Evolutionary conservation across 371 early-diverging fungal genomes (phyloP), one percentile per base, ranked within the genome.

Genomic region (Syncephalis fuscata): DNA sequence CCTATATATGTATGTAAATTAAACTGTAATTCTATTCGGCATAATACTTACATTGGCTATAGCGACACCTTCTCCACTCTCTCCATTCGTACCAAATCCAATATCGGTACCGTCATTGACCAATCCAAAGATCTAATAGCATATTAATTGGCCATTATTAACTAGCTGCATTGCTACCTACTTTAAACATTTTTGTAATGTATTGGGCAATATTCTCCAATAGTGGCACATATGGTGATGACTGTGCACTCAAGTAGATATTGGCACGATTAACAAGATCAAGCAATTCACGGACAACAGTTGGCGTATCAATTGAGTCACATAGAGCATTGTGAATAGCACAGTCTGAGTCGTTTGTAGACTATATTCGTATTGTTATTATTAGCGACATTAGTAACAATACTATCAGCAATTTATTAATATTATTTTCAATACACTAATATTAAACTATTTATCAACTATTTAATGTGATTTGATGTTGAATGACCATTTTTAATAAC

Each of bases 241-340:
- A 64, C 48, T 70, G 66, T 21, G 50, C 53, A 42, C 69, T 60
- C 60, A 84, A 59, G 58, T 96, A 96, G 15, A 78, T 71, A 67
- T 96, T 95, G 40, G 88, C 67, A 27, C 71, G 64, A 32, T 71
- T 68, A 49, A 98, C 78, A 25, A 96, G 64, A 9, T 82, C 82
- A 55, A 83, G 68, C 21, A 99, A 64, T 50, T 78, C 82, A 20
- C 67, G 63, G 68, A 99, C 76, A 5, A 80, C 95, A 5, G 54
- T 49, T 4, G 92, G 82, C 15, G 96, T 98, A 60, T 98, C 82
- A 63, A 99, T 84, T 26, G 88, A 88, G 59, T 99, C 95, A 66
- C 85, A 82, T 44, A 98, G 77, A 15, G 97, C 88, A 3, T 63
- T 73, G 58, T 96, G 92, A 21, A 93, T 78, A 39, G n/a, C 62